Evolutionary conservation across 2,329 filamentous ascomycete species (phyloP), one percentile per base, ranked within the genome.

Genomic region (Phialocephala sp.): DNA sequence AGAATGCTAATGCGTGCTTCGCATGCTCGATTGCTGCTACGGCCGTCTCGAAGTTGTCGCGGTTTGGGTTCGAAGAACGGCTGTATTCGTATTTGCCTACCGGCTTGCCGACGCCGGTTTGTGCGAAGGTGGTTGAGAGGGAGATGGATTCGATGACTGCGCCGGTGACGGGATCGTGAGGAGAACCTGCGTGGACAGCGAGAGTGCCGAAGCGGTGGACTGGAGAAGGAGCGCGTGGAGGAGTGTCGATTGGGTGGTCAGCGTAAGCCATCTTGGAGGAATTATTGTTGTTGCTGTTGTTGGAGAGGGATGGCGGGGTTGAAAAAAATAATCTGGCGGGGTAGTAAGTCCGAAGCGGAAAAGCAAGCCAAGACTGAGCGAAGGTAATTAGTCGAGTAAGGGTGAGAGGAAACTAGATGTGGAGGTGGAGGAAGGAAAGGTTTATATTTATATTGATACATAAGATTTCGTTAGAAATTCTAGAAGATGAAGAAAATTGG

Each of bases 121-220:
- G 95, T n/a, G 92, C 93, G 77, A 94, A 99, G 6, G 95, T 99
- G 18, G 95, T 98, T 27, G 94, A 97, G 27, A 99, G 88, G 11
- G 94, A 97, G 78, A 99, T 97, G 73, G 95, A 82, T 80, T 95
- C 93, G 78, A 99, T 99, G 74, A 99, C 95, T 72, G 95, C 95
- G 69, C 95, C 95, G 27, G 94, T 99, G 47, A 87, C 83, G 57
- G 94, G 91, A 81, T 99, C 95, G 78, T 96, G 92, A 74, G 92
- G 92, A 52, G 93, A 87, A 68, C 95, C 95, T 69, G 94, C 94
- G 80, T 99, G 95, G 22, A 99, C 95, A 64, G 95, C 95, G 68
- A 96, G 87, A 57, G 95, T 99, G 68, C 93, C 95, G 80, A 99
- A 98, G 69, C 87, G 84, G 78, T 93, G 89, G 65, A 89, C 84